Evolutionary conservation across 352 stramenopile genomes (phyloP), one percentile per base, ranked within the genome.

Genomic region (Paralagenidium karlingii): DNA sequence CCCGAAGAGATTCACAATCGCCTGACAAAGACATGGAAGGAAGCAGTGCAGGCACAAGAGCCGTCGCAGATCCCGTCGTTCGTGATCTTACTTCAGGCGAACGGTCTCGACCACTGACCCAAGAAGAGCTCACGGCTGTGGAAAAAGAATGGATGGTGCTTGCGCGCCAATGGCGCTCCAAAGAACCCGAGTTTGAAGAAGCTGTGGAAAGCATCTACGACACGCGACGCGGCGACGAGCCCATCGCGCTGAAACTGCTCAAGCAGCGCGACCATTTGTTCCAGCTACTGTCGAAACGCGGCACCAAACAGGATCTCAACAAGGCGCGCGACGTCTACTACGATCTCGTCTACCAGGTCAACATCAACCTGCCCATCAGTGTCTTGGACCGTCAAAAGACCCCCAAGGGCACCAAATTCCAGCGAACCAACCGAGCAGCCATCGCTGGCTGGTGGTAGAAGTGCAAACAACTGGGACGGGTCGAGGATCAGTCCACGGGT

Each of bases 121-220:
- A 50, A 24, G 51, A 55, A 3, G 43, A 70, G 10, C 59, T 46
- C 8, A n/a, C n/a, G n/a, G n/a, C n/a, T n/a, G 55, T 73, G 9
- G 58, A 74, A 31, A 66, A 53, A 16, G 43, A 58, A 22, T 82
- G 71, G 71, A 26, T 60, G 16, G 40, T 47, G 9, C 62, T 86
- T n/a, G 68, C 64, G 6, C 45, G 62, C 18, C 58, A 65, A 34
- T 86, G 71, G 71, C 51, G 67, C 9, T 49, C 38, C 1, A 52
- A 75, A 25, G 71, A 86, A 16, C 24, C 49, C 12, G 47, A 16
- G 9, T 83, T 86, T 15, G 68, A 85, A 38, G 54, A 29, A 10
- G 47, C 49, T 0, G 53, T 83, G 24, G 64, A 82, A 43, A 45
- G 49, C 16, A 58, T 82, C 24, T 68, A 75, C 25, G 51, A 60